phyloP scores from a whole-genome alignment of 805 yeast species.

The Scheffersomyces ergatensis region DNA sequence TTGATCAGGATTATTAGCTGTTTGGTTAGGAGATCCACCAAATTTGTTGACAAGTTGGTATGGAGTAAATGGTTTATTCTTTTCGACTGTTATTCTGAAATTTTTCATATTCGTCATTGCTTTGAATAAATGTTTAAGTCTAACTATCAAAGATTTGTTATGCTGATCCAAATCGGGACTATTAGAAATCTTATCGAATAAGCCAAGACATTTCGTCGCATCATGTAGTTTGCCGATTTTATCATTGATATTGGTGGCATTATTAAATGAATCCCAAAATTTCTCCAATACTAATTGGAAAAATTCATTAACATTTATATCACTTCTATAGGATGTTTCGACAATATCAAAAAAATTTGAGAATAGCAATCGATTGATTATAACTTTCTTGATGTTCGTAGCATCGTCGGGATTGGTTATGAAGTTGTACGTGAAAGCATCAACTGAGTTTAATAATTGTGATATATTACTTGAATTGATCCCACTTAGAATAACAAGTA shows the following conservation, averaged over 20 bases:
- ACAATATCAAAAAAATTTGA: slow-evolving; percentile 26
- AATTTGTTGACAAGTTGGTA: slow-evolving; percentile 27
- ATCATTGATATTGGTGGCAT: slow-evolving; percentile 31
- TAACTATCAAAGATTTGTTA: slow-evolving; percentile 10
- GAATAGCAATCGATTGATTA: slow-evolving; percentile 27
- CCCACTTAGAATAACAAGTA: slow-evolving; percentile 20
- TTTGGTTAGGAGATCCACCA: slow-evolving; percentile 6
- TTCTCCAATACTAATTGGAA: slow-evolving; percentile 18
- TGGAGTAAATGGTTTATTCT: slow-evolving; percentile 38
- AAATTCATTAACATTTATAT: slow-evolving; percentile 9
- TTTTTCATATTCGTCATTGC: slow-evolving; percentile 34
- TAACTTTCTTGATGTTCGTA: slow-evolving; percentile 14
- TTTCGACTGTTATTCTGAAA: slow-evolving; percentile 29
- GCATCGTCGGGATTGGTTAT: slow-evolving; percentile 8
- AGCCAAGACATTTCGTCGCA: slow-evolving; percentile 21
- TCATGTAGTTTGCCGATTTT: slow-evolving; percentile 25
- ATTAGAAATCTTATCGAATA: slow-evolving; percentile 17
- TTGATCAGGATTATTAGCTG: slow-evolving; percentile 2
- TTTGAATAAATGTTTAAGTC: slow-evolving; percentile 33
- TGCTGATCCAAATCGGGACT: neutral
- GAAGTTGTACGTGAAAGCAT: slow-evolving; percentile 20
- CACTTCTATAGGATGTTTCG: slow-evolving; percentile 8
- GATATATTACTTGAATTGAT: slow-evolving; percentile 19
- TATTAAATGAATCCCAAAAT: slow-evolving; percentile 33
- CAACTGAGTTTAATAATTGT: slow-evolving; percentile 16